Percentiles rank a stretch among this genome's conserved stretches.
Conservation (phyloP, 2,329 filamentous ascomycete species). For the Kalmusia sp. region DNA sequence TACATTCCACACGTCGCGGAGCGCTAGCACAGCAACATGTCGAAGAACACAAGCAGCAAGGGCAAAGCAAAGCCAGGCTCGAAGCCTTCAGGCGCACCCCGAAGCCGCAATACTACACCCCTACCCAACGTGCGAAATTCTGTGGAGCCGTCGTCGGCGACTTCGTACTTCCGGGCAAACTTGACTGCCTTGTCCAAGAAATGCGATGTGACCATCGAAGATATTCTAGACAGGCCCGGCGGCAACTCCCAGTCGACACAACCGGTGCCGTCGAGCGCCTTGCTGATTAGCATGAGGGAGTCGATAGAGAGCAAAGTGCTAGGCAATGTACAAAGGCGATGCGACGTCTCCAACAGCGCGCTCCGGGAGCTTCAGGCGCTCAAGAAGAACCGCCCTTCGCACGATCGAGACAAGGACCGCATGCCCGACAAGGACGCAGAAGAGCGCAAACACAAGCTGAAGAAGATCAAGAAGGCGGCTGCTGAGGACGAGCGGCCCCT, state of each 20-base stretch:
- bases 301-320: slow-evolving; percentile 66
- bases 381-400: slow-evolving; percentile 67
- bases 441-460: slow-evolving; percentile 55
- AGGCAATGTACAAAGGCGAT: slow-evolving; percentile 57
- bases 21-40: slow-evolving; percentile 19
- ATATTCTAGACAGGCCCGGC: slow-evolving; percentile 70
- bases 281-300: slow-evolving; percentile 69
- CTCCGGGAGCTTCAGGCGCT: slow-evolving; percentile 74
- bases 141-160: slow-evolving; percentile 42
- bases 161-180: slow-evolving; percentile 70
- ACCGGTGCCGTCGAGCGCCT: slow-evolving; percentile 63
- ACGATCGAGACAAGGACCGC: slow-evolving; percentile 57
- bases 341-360: slow-evolving; percentile 72
- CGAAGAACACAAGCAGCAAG: slow-evolving; percentile 40
- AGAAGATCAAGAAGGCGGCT: slow-evolving; percentile 78
- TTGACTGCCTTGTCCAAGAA: slow-evolving; percentile 63
- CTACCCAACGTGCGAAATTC: slow-evolving; percentile 62
- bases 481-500: slow-evolving; percentile 67
- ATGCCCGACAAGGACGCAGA: slow-evolving; percentile 55
- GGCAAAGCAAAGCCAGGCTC: slow-evolving; percentile 61
- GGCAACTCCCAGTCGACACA: slow-evolving; percentile 58
- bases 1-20: slow-evolving; percentile 13
- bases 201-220: slow-evolving; percentile 69
- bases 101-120: slow-evolving; percentile 81
- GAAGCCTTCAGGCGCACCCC: slow-evolving; percentile 41